A percentile compares a stretch with the other conserved stretches of the same genome.
Conservation (phyloP, 345 rosid species). For the Anacardium occidentale region DNA sequence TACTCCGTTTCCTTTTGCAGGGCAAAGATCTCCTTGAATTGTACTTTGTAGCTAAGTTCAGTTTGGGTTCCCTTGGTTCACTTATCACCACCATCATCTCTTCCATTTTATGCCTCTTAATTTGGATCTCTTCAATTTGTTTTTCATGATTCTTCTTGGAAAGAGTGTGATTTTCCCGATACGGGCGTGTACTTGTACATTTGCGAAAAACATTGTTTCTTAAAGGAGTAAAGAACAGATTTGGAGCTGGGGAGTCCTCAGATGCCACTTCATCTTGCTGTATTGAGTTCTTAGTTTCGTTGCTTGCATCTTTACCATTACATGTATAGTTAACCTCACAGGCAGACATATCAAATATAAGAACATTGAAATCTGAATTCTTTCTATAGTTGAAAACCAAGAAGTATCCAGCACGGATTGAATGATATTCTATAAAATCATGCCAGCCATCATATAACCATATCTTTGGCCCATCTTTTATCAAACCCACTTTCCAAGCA, state of each 20-base stretch:
- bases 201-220: too few species aligned
- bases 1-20: not conserved
- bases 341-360: slow-evolving; percentile 29
- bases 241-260: too few species aligned
- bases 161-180: too few species aligned
- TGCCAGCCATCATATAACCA: slow-evolving; percentile 48
- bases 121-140: too few species aligned
- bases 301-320: slow-evolving; percentile 7
- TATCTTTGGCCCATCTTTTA: slow-evolving; percentile 15
- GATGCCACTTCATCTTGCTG: too few species aligned
- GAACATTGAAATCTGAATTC: slow-evolving; percentile 30
- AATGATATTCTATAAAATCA: slow-evolving; percentile 32
- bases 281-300: too few species aligned
- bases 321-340: slow-evolving; percentile 38
- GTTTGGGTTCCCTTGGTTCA: too few species aligned
- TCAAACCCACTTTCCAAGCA: slow-evolving; percentile 37
- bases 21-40: not conserved
- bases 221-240: too few species aligned
- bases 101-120: too few species aligned
- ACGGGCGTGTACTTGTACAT: too few species aligned
- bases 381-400: slow-evolving; percentile 41
- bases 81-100: too few species aligned
- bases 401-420: slow-evolving; percentile 27
- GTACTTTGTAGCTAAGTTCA: not conserved
- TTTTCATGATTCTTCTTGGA: too few species aligned